A percentile compares a stretch with the other conserved stretches of the same genome.
Conservation (phyloP, 768 basidiomycete genomes). For the Rubroboletus pulcherrimus region DNA sequence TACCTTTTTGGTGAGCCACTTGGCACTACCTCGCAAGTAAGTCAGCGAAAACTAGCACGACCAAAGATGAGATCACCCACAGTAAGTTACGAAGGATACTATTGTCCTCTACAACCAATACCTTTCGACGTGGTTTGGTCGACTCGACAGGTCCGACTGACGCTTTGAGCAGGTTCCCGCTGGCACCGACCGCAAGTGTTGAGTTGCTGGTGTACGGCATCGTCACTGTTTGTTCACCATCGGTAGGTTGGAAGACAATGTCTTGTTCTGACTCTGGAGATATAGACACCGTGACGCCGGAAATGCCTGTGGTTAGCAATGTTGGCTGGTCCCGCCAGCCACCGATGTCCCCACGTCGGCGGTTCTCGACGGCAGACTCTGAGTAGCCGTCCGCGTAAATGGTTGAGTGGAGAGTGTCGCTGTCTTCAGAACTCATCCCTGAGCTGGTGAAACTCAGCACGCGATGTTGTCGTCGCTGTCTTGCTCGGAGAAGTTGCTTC, state of each 20-base stretch:
- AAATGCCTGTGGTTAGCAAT: constrained; percentile 2
- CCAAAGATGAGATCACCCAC: constrained; percentile 41
- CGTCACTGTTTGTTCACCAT: constrained; percentile 9
- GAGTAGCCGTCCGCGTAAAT: constrained; percentile 26
- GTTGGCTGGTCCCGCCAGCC: constrained; percentile 22
- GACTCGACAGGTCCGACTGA: constrained; percentile 53
- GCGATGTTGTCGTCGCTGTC: constrained; percentile 30
- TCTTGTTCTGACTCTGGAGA: constrained; percentile 32
- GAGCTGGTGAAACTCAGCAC: constrained; percentile 16
- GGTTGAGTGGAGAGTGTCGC: constrained; percentile 25
- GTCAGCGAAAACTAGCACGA: constrained; percentile 9
- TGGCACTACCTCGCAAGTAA: constrained; percentile 36
- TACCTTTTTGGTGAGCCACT: constrained; percentile 63
- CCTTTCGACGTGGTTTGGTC: constrained; percentile 47
- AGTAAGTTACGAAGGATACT: constrained; percentile 77
- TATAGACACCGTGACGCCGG: constrained; percentile 14
- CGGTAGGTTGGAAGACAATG: constrained; percentile 12
- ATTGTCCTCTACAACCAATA: constrained; percentile 91
- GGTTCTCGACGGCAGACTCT: constrained; percentile 18
- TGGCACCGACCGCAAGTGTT: constrained; percentile 52
- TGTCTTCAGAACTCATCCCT: constrained; percentile 24
- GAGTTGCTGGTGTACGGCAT: constrained; percentile 27
- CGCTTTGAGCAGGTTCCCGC: constrained; percentile 67
- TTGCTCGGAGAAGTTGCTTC: constrained; percentile 40
- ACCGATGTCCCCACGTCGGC: constrained; percentile 33